Conservation (phyloP, 2,329 filamentous ascomycete genomes). For the Clonostachys solani region DNA sequence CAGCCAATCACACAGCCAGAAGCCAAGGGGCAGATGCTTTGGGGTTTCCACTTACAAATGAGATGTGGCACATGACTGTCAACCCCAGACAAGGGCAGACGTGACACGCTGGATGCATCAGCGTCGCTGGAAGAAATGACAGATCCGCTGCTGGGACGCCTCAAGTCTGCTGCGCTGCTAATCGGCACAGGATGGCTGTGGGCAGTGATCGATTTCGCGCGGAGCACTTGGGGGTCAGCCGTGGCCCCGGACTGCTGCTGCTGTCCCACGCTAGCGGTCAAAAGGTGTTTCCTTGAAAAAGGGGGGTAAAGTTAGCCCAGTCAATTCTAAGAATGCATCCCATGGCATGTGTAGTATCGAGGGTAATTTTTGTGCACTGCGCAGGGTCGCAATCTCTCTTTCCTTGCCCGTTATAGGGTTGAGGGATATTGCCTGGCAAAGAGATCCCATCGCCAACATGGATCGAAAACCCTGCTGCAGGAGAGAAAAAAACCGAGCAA, state of each 20-base stretch:
- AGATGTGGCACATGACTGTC: constrained; percentile 42
- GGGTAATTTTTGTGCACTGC: no score
- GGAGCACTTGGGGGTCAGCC: constrained; percentile 39
- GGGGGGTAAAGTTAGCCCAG: background rate
- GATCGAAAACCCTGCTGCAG: no score
- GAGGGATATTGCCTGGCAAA: no score
- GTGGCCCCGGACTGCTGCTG: constrained; percentile 11
- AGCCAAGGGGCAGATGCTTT: background rate
- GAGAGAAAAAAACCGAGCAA: no score
- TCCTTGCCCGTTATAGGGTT: no score
- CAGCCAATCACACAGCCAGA: no score
- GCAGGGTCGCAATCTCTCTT: no score
- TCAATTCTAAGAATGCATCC: no score
- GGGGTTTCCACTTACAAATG: constrained; percentile 34
- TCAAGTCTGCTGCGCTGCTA: constrained; percentile 28
- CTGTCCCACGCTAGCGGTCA: constrained; percentile 29
- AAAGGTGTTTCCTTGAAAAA: constrained; percentile 35
- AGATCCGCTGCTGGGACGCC: constrained; percentile 28
- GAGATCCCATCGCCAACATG: no score
- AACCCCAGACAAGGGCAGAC: constrained; percentile 16
- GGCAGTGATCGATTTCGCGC: constrained; percentile 4
- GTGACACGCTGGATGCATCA: constrained; percentile 6
- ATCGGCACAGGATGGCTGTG: constrained; percentile 20
- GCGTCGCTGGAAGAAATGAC: constrained; percentile 23
- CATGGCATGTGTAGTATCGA: no score